Conservation (phyloP, 2,329 filamentous ascomycete genomes). For the Neoscytalidium dimidiatum region DNA sequence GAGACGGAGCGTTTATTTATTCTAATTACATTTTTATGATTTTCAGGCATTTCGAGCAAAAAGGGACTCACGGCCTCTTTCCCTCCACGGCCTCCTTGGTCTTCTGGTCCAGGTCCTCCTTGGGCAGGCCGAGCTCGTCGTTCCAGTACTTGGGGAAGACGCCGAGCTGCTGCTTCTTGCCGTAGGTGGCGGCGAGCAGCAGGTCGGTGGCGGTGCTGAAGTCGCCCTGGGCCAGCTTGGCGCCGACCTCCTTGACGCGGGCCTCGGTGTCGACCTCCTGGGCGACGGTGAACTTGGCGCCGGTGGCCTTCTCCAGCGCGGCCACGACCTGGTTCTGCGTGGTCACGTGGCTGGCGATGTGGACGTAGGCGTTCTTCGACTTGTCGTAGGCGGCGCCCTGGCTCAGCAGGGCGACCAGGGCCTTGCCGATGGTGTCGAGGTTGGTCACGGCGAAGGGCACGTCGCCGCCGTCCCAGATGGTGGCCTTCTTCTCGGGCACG, state of each 20-base stretch:
- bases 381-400: constrained; percentile 37
- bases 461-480: constrained; percentile 59
- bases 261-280: constrained; percentile 35
- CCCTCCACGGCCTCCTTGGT: background rate
- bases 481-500: constrained; percentile 50
- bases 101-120: constrained; percentile 39
- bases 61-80: background rate
- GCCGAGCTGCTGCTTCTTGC: constrained; percentile 25
- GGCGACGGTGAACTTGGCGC: constrained; percentile 53
- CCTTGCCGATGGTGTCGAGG: constrained; percentile 53
- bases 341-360: constrained; percentile 58
- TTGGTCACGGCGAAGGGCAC: constrained; percentile 55
- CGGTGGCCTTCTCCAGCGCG: constrained; percentile 55
- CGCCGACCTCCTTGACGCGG: constrained; percentile 30
- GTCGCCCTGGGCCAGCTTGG: constrained; percentile 41
- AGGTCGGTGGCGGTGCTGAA: constrained; percentile 27
- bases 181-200: constrained; percentile 26
- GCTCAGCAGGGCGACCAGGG: constrained; percentile 54
- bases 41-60: background rate
- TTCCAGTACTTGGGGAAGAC: constrained; percentile 41
- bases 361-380: constrained; percentile 56
- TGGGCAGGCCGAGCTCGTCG: constrained; percentile 42
- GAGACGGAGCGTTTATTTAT: background rate
- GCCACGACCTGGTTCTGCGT: constrained; percentile 60
- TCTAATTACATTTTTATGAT: background rate